Evolutionary conservation across 805 yeast genomes (phyloP), one percentile per base, ranked within the genome.

Genomic region (Hanseniaspora guilliermondii): DNA sequence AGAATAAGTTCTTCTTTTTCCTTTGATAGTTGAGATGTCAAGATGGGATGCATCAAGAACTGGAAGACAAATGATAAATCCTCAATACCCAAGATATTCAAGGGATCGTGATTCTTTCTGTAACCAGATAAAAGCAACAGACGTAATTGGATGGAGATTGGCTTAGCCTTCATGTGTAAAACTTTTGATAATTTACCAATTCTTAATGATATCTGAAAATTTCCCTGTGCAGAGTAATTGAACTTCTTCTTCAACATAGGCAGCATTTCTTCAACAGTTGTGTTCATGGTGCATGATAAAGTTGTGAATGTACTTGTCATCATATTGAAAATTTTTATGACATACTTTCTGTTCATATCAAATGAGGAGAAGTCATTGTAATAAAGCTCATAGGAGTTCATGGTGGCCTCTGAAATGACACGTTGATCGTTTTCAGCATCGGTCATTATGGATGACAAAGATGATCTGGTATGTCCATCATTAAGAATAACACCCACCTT

Each of bases 301-400:
- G 96, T 86, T 0, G 82, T 73, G 16, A 93, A 84, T 59, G 87
- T 86, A 11, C 88, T 84, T 60, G 87, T 89, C 56, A 86, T 95
- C 52, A 80, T 85, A 56, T 84, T 80, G 70, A 85, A 88, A 1
- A 91, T 82, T 57, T 95, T 79, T 22, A 91, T 71, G 3, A 66
- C 69, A 45, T 68, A 70, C 47, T 62, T 65, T 38, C 64, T 62
- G 9, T 61, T 62, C 37, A 64, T 60, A 56, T 67, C 63, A 37
- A 67, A 59, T 39, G 66, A 68, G 41, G 66, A 65, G 24, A 65
- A 66, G 41, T 70, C 68, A 44, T 65, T 66, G 38, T 68, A 70
- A 52, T 67, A 71, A 3, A 64, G 65, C 45, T 68, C 72, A 52
- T 68, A 63, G 41, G 68, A 65, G 46, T 69, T 72, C 35, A 59